Percentiles rank a stretch among this genome's conserved stretches.
Evolutionary conservation across 2,329 filamentous ascomycete genomes (phyloP).

Genomic region (Aureobasidium namibiae): DNA sequence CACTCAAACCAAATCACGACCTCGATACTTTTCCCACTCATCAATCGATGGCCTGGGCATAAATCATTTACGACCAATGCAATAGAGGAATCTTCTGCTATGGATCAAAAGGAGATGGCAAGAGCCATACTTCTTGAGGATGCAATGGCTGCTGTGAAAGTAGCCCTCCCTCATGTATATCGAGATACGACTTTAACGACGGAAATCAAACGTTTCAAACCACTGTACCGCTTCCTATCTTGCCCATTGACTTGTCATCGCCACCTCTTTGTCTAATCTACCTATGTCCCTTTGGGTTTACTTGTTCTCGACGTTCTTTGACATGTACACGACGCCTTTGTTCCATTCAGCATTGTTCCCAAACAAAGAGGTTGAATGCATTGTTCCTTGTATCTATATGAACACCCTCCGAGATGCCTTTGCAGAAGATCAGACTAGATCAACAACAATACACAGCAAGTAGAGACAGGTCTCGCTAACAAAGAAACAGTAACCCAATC

Average conservation of each 20-base stretch:
- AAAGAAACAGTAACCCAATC: too few relatives aligned
- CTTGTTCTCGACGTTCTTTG: background rate
- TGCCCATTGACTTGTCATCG: background rate
- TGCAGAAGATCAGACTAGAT: too few relatives aligned
- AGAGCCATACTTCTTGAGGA: background rate
- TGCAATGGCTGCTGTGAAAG: background rate
- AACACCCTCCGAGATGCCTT: too few relatives aligned
- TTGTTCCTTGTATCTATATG: too few relatives aligned
- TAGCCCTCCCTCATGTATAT: background rate
- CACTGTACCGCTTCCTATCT: background rate
- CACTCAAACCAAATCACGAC: background rate
- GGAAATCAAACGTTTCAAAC: background rate
- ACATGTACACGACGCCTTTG: background rate
- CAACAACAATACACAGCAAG: too few relatives aligned
- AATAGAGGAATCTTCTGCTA: background rate
- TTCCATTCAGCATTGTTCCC: too few relatives aligned
- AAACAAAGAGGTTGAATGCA: too few relatives aligned
- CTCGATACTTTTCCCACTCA: background rate
- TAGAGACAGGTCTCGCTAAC: too few relatives aligned
- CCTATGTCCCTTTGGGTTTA: background rate
- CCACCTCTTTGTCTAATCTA: background rate
- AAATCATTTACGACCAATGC: background rate
- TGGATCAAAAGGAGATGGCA: background rate
- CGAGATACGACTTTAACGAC: conserved; percentile 2
- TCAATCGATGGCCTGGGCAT: background rate